Percentiles rank a stretch among this genome's conserved stretches.
These are phyloP conservation scores for Stephanodiscus minutulus DNA, from an alignment of 108 stramenopile species.

Conservation along the genomic window DNA sequence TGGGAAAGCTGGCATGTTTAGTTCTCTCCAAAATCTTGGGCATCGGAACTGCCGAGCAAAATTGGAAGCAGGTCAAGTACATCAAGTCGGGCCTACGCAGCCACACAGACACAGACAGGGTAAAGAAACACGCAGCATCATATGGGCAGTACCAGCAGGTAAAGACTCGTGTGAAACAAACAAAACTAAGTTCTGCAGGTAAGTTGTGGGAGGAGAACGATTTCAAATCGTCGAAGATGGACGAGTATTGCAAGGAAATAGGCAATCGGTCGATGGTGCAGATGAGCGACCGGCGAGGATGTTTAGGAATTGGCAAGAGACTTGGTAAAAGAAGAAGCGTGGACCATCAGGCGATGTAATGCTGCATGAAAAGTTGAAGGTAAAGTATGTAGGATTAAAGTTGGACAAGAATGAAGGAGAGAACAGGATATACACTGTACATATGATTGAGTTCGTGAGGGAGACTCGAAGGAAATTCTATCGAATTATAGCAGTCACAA, in stretches of 20 bases:
- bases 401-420: no score
- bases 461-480: no score
- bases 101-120: not conserved
- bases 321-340: not conserved
- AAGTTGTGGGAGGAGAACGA: constrained; percentile 24
- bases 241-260: constrained; percentile 2
- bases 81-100: not conserved
- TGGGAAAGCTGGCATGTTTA: constrained; percentile 14
- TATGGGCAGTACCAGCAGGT: not conserved
- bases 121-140: constrained; percentile 3
- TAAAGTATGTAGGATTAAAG: no score
- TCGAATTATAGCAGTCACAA: no score
- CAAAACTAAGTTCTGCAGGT: not conserved
- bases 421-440: no score
- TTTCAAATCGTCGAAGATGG: constrained; percentile 9
- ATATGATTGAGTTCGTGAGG: no score
- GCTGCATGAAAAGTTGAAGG: no score
- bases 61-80: constrained; percentile 19
- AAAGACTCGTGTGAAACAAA: not conserved
- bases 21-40: constrained; percentile 22
- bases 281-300: not conserved
- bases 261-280: not conserved
- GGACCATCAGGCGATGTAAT: no score
- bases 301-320: not conserved
- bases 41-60: constrained; percentile 8